Conservation (phyloP, 2,329 filamentous ascomycete species). For the Aspergillus sp. region DNA sequence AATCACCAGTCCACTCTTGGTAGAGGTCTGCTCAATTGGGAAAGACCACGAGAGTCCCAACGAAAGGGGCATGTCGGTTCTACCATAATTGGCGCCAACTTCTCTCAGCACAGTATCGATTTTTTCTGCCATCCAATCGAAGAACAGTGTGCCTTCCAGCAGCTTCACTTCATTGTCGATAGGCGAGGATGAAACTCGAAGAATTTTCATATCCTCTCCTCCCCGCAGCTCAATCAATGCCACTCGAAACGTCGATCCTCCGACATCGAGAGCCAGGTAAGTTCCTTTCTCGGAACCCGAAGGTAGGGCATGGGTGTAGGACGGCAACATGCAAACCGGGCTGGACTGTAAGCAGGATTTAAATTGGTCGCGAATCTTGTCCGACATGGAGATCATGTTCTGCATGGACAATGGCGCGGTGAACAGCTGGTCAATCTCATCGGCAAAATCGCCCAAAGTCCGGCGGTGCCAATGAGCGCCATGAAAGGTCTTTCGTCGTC, state of each 20-base stretch:
- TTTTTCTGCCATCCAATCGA: constrained; percentile 62
- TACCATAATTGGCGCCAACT: constrained; percentile 36
- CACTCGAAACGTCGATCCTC: constrained; percentile 62
- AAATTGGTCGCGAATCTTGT: constrained; percentile 48
- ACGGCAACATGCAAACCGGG: constrained; percentile 61
- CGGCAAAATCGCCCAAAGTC: constrained; percentile 33
- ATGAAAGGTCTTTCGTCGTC: constrained; percentile 28
- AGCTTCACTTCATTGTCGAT: constrained; percentile 55
- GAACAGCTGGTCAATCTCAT: constrained; percentile 36
- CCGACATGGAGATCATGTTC: constrained; percentile 41
- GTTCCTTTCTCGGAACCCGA: constrained; percentile 56
- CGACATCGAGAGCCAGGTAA: constrained; percentile 59
- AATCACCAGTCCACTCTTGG: constrained; percentile 52
- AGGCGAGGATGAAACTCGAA: constrained; percentile 49
- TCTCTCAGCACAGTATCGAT: constrained; percentile 51
- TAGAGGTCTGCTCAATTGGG: constrained; percentile 61
- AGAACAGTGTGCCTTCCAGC: constrained; percentile 54
- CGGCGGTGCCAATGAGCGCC: constrained; percentile 31
- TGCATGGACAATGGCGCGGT: constrained; percentile 28
- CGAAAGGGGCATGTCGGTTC: constrained; percentile 38
- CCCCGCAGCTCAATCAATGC: constrained; percentile 56
- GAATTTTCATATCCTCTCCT: constrained; percentile 48
- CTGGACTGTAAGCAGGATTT: constrained; percentile 50
- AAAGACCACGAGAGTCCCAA: constrained; percentile 65
- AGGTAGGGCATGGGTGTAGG: constrained; percentile 59